phyloP scores from a whole-genome alignment of 441 rosid species.

The Biscutella laevigata region DNA sequence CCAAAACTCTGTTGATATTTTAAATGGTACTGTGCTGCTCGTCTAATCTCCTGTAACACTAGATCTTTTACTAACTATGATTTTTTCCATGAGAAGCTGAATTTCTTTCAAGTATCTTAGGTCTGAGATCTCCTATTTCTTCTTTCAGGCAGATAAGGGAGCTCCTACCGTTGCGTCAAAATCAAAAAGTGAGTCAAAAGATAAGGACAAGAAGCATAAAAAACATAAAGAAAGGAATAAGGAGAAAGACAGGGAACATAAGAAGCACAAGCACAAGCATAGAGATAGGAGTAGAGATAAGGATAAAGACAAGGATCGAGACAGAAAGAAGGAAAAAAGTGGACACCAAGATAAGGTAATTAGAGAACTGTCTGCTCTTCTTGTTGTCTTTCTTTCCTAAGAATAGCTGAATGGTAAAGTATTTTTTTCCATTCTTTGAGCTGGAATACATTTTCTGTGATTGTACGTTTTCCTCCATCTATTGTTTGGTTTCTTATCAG shows the following conservation, averaged over 20 bases:
- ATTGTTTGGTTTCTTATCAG: neutral
- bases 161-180: conserved; percentile 56
- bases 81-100: neutral
- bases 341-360: conserved; percentile 75
- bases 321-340: conserved; percentile 34
- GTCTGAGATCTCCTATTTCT: conserved; percentile 5
- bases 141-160: conserved; percentile 60
- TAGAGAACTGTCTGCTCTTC: conserved; percentile 19
- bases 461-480: neutral
- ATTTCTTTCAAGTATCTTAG: neutral
- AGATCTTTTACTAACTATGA: neutral
- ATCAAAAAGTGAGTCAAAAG: conserved; percentile 56
- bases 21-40: too few species aligned
- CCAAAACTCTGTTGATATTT: neutral
- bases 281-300: conserved; percentile 56
- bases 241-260: conserved; percentile 69
- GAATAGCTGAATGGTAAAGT: neutral
- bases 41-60: neutral
- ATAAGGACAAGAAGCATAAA: conserved; percentile 69
- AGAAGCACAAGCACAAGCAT: conserved; percentile 83
- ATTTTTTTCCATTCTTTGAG: neutral
- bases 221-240: conserved; percentile 64
- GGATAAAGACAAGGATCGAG: conserved; percentile 66
- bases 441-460: neutral
- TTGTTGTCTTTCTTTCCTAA: neutral